Evolutionary conservation across 208 protist genomes (phyloP).

Genomic region (Entamoeba moshkovskii): DNA sequence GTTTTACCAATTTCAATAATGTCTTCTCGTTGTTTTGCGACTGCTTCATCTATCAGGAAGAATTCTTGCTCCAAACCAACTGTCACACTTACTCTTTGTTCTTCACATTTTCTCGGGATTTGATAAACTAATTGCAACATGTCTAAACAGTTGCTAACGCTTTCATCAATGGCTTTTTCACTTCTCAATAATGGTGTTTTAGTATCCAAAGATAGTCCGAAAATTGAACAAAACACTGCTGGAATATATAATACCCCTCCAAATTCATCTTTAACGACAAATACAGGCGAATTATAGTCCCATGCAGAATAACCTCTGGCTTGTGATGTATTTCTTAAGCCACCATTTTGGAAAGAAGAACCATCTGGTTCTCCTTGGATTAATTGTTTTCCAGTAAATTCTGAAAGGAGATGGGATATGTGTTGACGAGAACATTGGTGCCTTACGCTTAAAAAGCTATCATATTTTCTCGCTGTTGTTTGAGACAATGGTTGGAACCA

Average conservation of each 20-base stretch:
- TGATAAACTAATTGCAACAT: neutral
- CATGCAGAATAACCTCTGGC: conserved; percentile 60
- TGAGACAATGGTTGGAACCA: conserved; percentile 57
- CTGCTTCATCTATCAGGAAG: neutral
- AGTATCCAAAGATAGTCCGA: conserved; percentile 55
- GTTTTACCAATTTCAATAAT: neutral
- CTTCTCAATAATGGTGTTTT: conserved; percentile 60
- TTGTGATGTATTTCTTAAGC: conserved; percentile 49
- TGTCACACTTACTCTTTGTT: neutral
- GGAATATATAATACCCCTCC: conserved; percentile 51
- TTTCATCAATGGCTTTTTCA: conserved; percentile 24
- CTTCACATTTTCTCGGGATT: neutral
- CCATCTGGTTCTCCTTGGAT: conserved; percentile 59
- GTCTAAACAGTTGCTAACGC: neutral
- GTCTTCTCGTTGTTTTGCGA: neutral
- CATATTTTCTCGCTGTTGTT: conserved; percentile 48
- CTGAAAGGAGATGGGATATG: conserved; percentile 30
- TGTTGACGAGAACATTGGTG: neutral
- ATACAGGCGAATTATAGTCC: conserved; percentile 55
- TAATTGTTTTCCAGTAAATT: conserved; percentile 47
- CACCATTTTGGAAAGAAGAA: conserved; percentile 57
- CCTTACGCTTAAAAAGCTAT: conserved; percentile 36
- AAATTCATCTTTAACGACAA: conserved; percentile 42
- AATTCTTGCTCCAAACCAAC: conserved; percentile 1
- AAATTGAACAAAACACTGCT: conserved; percentile 50